A percentile compares a stretch with the other conserved stretches of the same genome.
Conservation (phyloP, 768 basidiomycete genomes). For the Cantharellus anzutake region DNA sequence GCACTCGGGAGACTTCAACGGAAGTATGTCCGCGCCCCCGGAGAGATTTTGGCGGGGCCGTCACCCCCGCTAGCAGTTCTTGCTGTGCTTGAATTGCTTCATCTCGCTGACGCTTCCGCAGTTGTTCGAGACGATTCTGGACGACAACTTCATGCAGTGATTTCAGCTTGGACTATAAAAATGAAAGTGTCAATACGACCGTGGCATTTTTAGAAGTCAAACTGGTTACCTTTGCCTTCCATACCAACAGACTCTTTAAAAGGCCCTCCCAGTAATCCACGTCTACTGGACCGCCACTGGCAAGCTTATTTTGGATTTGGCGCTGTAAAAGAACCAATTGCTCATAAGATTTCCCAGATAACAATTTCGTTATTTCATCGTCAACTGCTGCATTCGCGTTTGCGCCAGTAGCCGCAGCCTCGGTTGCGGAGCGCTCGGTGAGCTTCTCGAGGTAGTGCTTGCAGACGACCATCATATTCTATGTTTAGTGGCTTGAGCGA, state of each 20-base stretch:
- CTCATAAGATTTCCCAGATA: constrained; percentile 73
- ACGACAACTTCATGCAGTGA: constrained; percentile 91
- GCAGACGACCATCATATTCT: constrained; percentile 98
- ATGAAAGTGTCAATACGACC: constrained; percentile 1
- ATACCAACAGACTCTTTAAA: constrained; percentile 79
- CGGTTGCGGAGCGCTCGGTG: constrained; percentile 38
- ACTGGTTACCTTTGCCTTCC: constrained; percentile 74
- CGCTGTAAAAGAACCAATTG: constrained; percentile 68
- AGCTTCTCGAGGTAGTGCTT: constrained; percentile 74
- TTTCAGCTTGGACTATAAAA: constrained; percentile 65
- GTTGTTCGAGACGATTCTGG: constrained; percentile 85
- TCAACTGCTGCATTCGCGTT: constrained; percentile 56
- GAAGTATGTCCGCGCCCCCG: constrained; percentile 21
- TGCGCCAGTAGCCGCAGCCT: constrained; percentile 20
- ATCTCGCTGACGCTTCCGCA: constrained; percentile 88
- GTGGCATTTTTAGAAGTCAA: constrained; percentile 2
- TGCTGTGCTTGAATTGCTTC: constrained; percentile 89
- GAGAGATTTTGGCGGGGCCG: constrained; percentile 32
- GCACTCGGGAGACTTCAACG: constrained; percentile 19
- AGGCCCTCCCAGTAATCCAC: constrained; percentile 96
- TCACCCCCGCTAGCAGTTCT: constrained; percentile 69
- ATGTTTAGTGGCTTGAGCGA: constrained; percentile 1
- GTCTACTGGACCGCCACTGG: constrained; percentile 86
- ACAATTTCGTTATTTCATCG: constrained; percentile 57
- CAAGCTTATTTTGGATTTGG: constrained; percentile 72